These are phyloP conservation scores for Halenospora varia DNA, from an alignment of 495 filamentous ascomycete species.

Conservation along the genomic window DNA sequence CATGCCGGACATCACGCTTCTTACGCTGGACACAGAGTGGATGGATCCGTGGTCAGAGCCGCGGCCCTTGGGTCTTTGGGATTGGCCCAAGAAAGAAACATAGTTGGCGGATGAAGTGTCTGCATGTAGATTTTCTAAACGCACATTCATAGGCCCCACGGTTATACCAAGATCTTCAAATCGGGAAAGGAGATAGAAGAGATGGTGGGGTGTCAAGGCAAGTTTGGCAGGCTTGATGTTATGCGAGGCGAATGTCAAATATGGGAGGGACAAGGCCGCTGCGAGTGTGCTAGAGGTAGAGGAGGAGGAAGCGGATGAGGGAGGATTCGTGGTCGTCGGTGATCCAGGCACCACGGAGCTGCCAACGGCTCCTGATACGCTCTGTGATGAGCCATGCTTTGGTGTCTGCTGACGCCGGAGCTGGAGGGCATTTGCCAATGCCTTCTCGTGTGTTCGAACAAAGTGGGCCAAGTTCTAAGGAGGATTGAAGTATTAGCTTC, in stretches of 20 bases:
- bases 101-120: slow-evolving; percentile 84
- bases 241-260: slow-evolving; percentile 78
- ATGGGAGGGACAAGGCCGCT: slow-evolving; percentile 78
- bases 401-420: slow-evolving; percentile 60
- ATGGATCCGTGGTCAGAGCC: slow-evolving; percentile 85
- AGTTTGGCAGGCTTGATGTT: slow-evolving; percentile 85
- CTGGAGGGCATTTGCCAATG: slow-evolving; percentile 91
- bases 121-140: slow-evolving; percentile 89
- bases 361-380: slow-evolving; percentile 42
- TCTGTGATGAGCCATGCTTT: slow-evolving; percentile 60
- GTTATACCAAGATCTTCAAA: slow-evolving; percentile 88
- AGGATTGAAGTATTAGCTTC: slow-evolving; percentile 13
- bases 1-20: slow-evolving; percentile 96
- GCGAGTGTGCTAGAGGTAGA: slow-evolving; percentile 70
- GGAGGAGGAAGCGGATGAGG: slow-evolving; percentile 54
- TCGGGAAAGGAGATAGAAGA: slow-evolving; percentile 91
- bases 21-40: slow-evolving; percentile 91
- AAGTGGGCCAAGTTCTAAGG: slow-evolving; percentile 91
- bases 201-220: slow-evolving; percentile 92
- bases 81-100: slow-evolving; percentile 88
- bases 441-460: slow-evolving; percentile 95
- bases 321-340: slow-evolving; percentile 43
- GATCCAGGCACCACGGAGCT: slow-evolving; percentile 42
- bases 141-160: slow-evolving; percentile 93
- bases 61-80: slow-evolving; percentile 67